Base-by-base conservation (phyloP, 495 filamentous ascomycete genomes). In the Penicillium canescens region DNA sequence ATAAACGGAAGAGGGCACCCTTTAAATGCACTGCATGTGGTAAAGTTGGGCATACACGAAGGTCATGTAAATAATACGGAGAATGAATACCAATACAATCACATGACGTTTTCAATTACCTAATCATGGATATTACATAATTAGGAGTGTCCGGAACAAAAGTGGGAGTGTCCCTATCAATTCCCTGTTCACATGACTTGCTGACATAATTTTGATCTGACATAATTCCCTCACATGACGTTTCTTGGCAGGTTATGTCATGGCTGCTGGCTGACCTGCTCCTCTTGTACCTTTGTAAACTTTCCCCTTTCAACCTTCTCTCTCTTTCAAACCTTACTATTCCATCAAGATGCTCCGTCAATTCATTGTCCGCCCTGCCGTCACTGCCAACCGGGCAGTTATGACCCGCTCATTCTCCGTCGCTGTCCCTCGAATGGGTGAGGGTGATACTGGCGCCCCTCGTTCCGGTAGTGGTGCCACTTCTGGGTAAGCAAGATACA, bases 361-460 rank as follows among this genome's bases (percentile, higher is more conserved):
- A 72, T 73, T 78, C 41, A 60, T 88, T 62, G 69, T 76, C 69
- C 82, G 82, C 72, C 76, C 82, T 66, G 72, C 82, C 26, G 71
- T 74, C 57, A 77, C 74, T 52, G 74, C 72, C 70, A 74, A 71
- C 72, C 73, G 74, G 57, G 56, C 71, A 54, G 68, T 77, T 67
- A 46, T 78, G 71, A 70, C 63, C 59, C 82, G 84, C 50, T 76
- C 82, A 53, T 88, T 92, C 76, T 78, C 85, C 31, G 84, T 77
- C 33, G 78, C 85, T 43, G 69, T 78, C 33, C 79, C 81, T 65
- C 78, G 77, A 59, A 84, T 89, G 80, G 74, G 65, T 48, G 87
- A 77, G 50, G 88, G 87, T 48, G 88, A 90, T 64, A 87, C 85
- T 50, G 87, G 88, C 37, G 75, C 82, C 62, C 78, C 84, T 57